These are phyloP conservation scores for Hymenoscyphus salicellus DNA, from an alignment of 2,329 filamentous ascomycete genomes.

Conservation along the genomic window DNA sequence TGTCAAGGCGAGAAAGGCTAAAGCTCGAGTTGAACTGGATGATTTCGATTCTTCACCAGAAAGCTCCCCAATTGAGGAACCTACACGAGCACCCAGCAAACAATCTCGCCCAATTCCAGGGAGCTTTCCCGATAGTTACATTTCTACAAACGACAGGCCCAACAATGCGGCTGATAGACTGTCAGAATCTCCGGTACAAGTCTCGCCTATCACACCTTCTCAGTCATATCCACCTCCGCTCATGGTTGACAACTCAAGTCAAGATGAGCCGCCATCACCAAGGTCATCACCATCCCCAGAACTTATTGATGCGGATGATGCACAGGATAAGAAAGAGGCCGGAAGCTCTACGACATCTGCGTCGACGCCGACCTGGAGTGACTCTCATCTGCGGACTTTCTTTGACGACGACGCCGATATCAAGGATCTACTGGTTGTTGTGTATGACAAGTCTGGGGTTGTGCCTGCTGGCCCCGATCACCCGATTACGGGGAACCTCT, in stretches of 20 bases:
- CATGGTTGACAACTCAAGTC: slow-evolving; percentile 67
- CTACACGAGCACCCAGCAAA: slow-evolving; percentile 23
- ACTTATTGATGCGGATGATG: slow-evolving; percentile 49
- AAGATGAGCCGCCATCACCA: slow-evolving; percentile 62
- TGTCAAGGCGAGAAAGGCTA: slow-evolving; percentile 56
- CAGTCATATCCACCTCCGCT: slow-evolving; percentile 61
- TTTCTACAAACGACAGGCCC: slow-evolving; percentile 35
- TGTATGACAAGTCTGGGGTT: slow-evolving; percentile 87
- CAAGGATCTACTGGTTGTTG: slow-evolving; percentile 82
- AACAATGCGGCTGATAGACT: slow-evolving; percentile 44
- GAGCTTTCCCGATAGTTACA: slow-evolving; percentile 37
- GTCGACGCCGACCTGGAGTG: slow-evolving; percentile 73
- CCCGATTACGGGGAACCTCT: slow-evolving; percentile 75
- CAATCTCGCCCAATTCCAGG: slow-evolving; percentile 35
- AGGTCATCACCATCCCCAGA: slow-evolving; percentile 64
- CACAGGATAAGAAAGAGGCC: slow-evolving; percentile 35
- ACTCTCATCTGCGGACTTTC: slow-evolving; percentile 79
- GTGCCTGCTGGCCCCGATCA: slow-evolving; percentile 78
- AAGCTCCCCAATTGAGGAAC: slow-evolving; percentile 38
- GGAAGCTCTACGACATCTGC: slow-evolving; percentile 55
- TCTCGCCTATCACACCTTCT: slow-evolving; percentile 54
- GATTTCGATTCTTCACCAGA: slow-evolving; percentile 57
- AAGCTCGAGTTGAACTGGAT: slow-evolving; percentile 64
- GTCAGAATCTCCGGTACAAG: slow-evolving; percentile 66
- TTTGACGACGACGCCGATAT: slow-evolving; percentile 88